Conservation (phyloP, 192 early-diverging fungal genomes). For the Podila horticola region DNA sequence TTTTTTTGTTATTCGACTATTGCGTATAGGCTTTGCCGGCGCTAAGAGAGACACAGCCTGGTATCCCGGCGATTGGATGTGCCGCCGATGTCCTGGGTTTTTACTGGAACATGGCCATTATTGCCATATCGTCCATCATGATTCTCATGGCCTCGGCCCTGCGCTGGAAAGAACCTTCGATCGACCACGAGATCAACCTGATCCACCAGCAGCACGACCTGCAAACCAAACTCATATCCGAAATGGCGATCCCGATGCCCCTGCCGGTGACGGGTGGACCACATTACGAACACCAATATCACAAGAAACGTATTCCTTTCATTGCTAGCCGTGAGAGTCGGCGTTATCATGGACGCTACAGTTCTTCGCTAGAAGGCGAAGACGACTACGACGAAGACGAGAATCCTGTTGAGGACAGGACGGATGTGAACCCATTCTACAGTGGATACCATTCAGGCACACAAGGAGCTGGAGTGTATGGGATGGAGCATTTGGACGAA, state of each 20-base stretch:
- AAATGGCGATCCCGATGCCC: slow-evolving; percentile 43
- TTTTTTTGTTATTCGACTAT: slow-evolving; percentile 3
- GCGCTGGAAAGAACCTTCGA: slow-evolving; percentile 48
- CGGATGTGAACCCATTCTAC: no score
- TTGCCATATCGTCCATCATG: slow-evolving; percentile 54
- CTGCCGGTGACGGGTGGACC: slow-evolving; percentile 40
- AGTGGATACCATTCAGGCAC: no score
- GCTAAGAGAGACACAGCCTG: slow-evolving; percentile 21
- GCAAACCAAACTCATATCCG: slow-evolving; percentile 41
- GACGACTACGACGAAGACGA: no score
- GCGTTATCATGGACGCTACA: background rate
- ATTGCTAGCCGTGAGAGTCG: slow-evolving; percentile 1
- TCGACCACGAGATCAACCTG: slow-evolving; percentile 29
- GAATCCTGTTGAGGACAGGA: no score
- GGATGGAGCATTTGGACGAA: no score
- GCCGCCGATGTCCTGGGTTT: slow-evolving; percentile 10
- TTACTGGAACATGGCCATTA: slow-evolving; percentile 62
- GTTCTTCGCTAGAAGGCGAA: no score
- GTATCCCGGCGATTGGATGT: slow-evolving; percentile 48
- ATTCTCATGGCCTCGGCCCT: slow-evolving; percentile 54
- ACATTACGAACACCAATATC: slow-evolving; percentile 19
- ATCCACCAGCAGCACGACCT: slow-evolving; percentile 39
- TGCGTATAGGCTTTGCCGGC: slow-evolving; percentile 11
- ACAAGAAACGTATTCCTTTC: slow-evolving; percentile 30
- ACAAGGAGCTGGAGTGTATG: no score